These are phyloP conservation scores for Chlorella sp. DNA, from an alignment of 139 green algal species.

Conservation along the genomic window DNA sequence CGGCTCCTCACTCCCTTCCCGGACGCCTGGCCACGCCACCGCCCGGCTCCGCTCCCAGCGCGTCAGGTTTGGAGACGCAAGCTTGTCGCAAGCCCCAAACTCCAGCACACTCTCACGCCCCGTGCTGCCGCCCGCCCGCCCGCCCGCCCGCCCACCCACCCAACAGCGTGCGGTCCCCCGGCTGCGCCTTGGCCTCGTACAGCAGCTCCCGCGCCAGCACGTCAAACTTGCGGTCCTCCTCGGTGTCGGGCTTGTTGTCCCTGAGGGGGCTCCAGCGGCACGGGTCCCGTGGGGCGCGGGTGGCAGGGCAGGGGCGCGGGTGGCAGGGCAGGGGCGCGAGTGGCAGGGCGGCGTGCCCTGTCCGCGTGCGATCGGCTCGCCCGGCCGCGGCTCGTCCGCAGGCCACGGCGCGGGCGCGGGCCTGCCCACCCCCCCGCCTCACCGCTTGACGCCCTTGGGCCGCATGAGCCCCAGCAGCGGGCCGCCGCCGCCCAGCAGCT, in stretches of 20 bases:
- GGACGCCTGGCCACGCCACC: too few relatives aligned
- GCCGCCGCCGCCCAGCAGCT: not conserved
- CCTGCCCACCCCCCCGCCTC: not conserved
- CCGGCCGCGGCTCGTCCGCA: too few relatives aligned
- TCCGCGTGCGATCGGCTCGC: not conserved
- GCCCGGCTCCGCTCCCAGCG: too few relatives aligned
- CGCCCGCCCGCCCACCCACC: not conserved
- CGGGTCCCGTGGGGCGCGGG: not conserved
- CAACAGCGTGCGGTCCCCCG: conserved; percentile 63
- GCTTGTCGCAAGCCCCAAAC: too few relatives aligned
- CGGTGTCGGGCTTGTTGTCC: conserved; percentile 39
- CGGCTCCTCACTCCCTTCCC: too few relatives aligned
- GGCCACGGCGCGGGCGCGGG: too few relatives aligned
- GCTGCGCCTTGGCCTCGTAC: conserved; percentile 70
- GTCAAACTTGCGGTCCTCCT: conserved; percentile 73
- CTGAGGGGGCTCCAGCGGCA: not conserved
- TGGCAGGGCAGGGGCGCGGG: not conserved
- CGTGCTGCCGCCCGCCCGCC: too few relatives aligned
- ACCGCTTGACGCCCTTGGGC: conserved; percentile 25
- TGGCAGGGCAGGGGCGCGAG: not conserved
- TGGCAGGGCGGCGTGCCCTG: not conserved
- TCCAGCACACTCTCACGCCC: too few relatives aligned
- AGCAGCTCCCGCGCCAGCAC: conserved; percentile 64
- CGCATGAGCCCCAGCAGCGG: conserved; percentile 25
- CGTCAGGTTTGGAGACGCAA: too few relatives aligned